Evolutionary conservation across 495 filamentous ascomycete species (phyloP).

Genomic region (Astrothelium subdiscretum): DNA sequence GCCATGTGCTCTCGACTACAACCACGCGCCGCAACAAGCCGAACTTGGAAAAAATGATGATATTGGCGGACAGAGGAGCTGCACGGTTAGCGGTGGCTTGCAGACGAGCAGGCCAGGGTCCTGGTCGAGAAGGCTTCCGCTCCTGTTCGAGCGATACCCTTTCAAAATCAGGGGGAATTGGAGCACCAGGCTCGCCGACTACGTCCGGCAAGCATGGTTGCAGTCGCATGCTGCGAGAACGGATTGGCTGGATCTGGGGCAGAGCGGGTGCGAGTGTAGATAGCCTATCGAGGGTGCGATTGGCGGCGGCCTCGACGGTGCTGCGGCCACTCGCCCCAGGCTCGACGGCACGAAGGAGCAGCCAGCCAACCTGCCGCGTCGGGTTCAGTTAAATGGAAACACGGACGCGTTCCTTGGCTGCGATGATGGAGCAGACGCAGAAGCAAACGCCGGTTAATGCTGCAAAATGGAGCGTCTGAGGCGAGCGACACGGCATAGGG

Average conservation of each 20-base stretch:
- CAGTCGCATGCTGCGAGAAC: background rate
- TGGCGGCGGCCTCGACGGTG: background rate
- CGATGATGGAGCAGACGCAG: too few relatives aligned
- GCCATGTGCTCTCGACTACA: background rate
- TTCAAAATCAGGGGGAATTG: background rate
- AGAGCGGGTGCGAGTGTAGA: background rate
- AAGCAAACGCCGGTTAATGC: background rate
- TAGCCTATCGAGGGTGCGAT: background rate
- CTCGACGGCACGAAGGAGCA: conserved; percentile 1
- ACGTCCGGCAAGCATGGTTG: background rate
- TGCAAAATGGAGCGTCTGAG: background rate
- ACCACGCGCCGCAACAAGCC: background rate
- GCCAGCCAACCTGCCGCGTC: background rate
- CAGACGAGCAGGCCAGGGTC: background rate
- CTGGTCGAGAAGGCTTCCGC: background rate
- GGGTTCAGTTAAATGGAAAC: background rate
- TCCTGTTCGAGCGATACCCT: background rate
- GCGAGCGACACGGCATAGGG: background rate
- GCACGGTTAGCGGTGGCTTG: conserved; percentile 1
- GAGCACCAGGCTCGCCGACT: background rate
- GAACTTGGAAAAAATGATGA: background rate
- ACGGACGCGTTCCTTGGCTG: background rate
- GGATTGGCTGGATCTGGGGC: conserved; percentile 2
- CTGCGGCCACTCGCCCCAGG: background rate
- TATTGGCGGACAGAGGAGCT: background rate